Conservation (phyloP, 192 early-diverging fungal genomes). For the Gryganskiella cystojenkinii region DNA sequence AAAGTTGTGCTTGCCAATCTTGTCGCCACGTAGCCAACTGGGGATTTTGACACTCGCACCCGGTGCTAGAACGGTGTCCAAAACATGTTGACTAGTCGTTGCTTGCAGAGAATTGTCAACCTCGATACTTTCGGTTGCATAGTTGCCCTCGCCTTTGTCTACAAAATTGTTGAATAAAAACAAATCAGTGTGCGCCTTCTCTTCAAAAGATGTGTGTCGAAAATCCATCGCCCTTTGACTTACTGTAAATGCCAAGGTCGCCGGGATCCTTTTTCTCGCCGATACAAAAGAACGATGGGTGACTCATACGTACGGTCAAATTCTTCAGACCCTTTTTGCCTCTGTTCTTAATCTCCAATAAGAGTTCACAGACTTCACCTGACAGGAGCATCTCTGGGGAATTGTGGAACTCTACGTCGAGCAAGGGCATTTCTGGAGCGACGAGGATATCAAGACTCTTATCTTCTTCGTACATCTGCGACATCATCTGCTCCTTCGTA, state of each 20-base stretch:
- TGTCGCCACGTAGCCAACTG: slow-evolving; percentile 91
- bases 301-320: slow-evolving; percentile 82
- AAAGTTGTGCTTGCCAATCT: slow-evolving; percentile 86
- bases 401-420: slow-evolving; percentile 80
- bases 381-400: slow-evolving; percentile 84
- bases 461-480: slow-evolving; percentile 73
- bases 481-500: slow-evolving; percentile 74
- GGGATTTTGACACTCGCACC: slow-evolving; percentile 80
- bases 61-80: slow-evolving; percentile 62
- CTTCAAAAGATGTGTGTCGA: no score
- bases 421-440: slow-evolving; percentile 83
- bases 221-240: no score
- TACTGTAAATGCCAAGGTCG: slow-evolving; percentile 56
- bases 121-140: slow-evolving; percentile 21
- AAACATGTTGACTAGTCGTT: slow-evolving; percentile 20
- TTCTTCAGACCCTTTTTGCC: slow-evolving; percentile 78
- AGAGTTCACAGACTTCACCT: slow-evolving; percentile 81
- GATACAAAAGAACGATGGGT: slow-evolving; percentile 87
- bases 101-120: slow-evolving; percentile 64
- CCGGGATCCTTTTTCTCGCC: slow-evolving; percentile 60
- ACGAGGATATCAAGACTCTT: slow-evolving; percentile 77
- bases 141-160: slow-evolving; percentile 29
- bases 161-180: not conserved
- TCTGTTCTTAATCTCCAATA: slow-evolving; percentile 86
- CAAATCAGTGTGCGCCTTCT: not conserved